Base-by-base conservation (phyloP, 1,284 basidiomycete species). In the Ceratobasidium sp. region DNA sequence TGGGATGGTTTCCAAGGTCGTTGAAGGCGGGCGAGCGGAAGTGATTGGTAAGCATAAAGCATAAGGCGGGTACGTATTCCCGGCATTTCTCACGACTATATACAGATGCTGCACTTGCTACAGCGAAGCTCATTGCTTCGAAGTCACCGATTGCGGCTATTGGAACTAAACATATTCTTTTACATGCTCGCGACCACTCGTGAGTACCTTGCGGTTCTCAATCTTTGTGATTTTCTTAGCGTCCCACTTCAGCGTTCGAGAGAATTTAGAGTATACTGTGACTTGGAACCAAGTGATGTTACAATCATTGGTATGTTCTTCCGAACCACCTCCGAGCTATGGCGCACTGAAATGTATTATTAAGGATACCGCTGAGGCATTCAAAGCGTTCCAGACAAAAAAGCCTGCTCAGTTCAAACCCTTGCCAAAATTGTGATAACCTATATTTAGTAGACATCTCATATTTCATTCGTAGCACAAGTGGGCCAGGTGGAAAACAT, bases 61-160 rank as follows among this genome's bases (percentile, higher is more conserved):
- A 11, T 41, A 41, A 4, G 11, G 36, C 11, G 4, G 36, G 36
- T 41, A 11, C 11, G 56, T 44, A 63, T 17, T 36, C 50, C 41
- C 19, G 19, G 22, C 19, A 4, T 7, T n/a, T n/a, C 5, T 74
- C 45, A 87, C 86, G 73, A 90, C 91, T 0, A 81, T 15, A 9
- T 59, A 17, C 67, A 85, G 85, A 77, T 19, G 89, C 87, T 0
- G 93, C 95, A 0, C 75, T 97, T 41, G 86, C 88, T 45, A 84
- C 93, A 7, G 95, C 93, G 0, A 84, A 84, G 74, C 79, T 85
- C 0, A 93, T 97, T 59, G 93, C 94, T 0, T 76, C 78, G 56
- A 97, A 97, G 84, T 93, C 91, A 47, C 96, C 96, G 0, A 84
- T 98, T 0, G 96, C 95, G 0, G 90, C 95, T 0, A 79, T 88